These are phyloP conservation scores for Ophiostoma himal-ulmi DNA, from an alignment of 2,329 filamentous ascomycete species.

Conservation along the genomic window DNA sequence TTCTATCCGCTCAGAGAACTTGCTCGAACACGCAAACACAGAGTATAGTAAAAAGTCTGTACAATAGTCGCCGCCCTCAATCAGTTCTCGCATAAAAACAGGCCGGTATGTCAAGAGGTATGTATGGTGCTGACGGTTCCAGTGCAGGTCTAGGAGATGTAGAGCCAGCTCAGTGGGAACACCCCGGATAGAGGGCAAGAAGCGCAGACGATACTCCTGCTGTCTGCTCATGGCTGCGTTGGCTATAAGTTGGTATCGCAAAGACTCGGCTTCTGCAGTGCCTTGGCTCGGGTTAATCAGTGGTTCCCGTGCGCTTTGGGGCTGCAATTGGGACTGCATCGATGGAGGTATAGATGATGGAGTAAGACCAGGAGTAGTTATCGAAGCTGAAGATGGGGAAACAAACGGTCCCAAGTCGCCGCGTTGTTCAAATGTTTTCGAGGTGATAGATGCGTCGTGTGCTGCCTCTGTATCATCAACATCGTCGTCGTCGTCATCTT, in stretches of 20 bases:
- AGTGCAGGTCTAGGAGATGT: constrained; percentile 37
- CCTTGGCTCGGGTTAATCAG: neutral
- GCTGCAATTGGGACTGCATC: neutral
- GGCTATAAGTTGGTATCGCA: constrained; percentile 21
- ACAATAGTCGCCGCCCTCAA: constrained; percentile 34
- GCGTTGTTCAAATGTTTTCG: neutral
- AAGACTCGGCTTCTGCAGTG: neutral
- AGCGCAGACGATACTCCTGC: constrained; percentile 19
- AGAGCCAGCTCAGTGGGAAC: constrained; percentile 32
- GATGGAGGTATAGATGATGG: neutral
- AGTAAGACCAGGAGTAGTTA: neutral
- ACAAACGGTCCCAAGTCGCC: constrained; percentile 12
- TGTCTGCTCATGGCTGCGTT: constrained; percentile 22
- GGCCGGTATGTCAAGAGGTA: constrained; percentile 38
- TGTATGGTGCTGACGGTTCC: constrained; percentile 37
- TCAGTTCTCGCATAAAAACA: constrained; percentile 35
- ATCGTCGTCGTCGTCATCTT: constrained; percentile 11
- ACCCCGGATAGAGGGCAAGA: constrained; percentile 24
- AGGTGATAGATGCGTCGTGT: neutral
- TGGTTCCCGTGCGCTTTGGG: neutral
- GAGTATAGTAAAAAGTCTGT: constrained; percentile 38
- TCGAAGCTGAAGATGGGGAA: neutral
- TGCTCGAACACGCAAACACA: constrained; percentile 32
- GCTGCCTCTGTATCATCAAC: neutral
- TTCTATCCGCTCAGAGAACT: constrained; percentile 29